Evolutionary conservation across 345 rosid genomes (phyloP), one percentile per base, ranked within the genome.

Genomic region (Boechera divaricarpa): DNA sequence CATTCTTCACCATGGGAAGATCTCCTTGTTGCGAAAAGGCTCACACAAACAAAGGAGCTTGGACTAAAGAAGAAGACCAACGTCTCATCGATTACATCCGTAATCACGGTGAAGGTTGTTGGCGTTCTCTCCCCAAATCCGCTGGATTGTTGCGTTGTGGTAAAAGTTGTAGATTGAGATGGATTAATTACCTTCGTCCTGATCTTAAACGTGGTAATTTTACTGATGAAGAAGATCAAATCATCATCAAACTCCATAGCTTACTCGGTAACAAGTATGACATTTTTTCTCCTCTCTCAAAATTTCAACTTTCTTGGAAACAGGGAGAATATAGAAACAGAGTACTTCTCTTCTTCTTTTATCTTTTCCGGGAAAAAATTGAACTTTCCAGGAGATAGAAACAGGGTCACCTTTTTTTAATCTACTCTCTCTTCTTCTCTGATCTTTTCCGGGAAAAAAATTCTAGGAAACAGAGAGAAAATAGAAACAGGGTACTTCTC

Each of bases 171-270:
- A 86, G 98, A 49, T 66, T 94, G 13, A 88, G 98, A 74, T 94
- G 98, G 98, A 94, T 94, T 42, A 94, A 94, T 79, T 94, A 94
- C 80, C 84, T 94, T 39, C 87, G 98, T 69, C 98, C 97, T 10
- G 98, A 94, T 82, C 91, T 94, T 16, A 94, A 90, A 79, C 82
- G 97, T 78, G 97, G 98, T 0, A 84, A 60, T 10, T 92, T 94
- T 31, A 86, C 90, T 26, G 61, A 38, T 32, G 97, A 94, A 69
- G 97, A 94, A 72, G 82, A 90, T 55, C 84, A 90, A 63, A 24
- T 49, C 72, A 87, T 92, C 53, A 84, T 94, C 82, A 86, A 89
- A 31, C 93, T 94, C 61, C 98, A 94, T 75, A 77, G 81, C 77
- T 71, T 90, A 24, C 89, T 90, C 31, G 97, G 97, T n/a, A 92